Evolutionary conservation across 2,329 filamentous ascomycete genomes (phyloP).

Genomic region (Massarina eburnea): DNA sequence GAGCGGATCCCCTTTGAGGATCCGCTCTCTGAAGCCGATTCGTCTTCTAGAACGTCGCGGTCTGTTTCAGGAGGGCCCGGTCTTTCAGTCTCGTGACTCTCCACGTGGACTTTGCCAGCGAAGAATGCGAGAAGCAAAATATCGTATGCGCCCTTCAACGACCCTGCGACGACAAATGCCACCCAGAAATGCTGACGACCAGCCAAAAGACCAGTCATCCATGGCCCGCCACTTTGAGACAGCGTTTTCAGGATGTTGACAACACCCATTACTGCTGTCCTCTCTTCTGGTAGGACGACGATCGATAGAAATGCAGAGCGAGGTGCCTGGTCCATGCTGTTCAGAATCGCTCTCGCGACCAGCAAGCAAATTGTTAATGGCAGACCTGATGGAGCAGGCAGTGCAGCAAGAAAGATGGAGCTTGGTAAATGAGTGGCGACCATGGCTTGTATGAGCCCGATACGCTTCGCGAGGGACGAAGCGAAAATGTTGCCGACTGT

Average conservation of each 20-base stretch:
- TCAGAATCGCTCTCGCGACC: constrained; percentile 32
- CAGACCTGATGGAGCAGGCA: constrained; percentile 28
- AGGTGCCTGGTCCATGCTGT: constrained; percentile 44
- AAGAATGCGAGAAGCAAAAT: constrained; percentile 39
- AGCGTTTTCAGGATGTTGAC: constrained; percentile 43
- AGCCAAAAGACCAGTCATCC: constrained; percentile 40
- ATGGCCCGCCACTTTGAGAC: constrained; percentile 37
- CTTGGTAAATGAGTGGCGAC: constrained; percentile 41
- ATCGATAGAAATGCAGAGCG: constrained; percentile 38
- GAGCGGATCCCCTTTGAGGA: constrained; percentile 6
- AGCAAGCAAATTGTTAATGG: constrained; percentile 34
- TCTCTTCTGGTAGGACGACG: constrained; percentile 38
- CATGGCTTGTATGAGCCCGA: constrained; percentile 54
- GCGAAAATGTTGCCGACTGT: constrained; percentile 36
- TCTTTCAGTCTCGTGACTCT: not conserved
- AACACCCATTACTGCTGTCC: constrained; percentile 44
- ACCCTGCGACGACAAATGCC: constrained; percentile 42
- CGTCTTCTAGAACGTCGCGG: constrained; percentile 5
- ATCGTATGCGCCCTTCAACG: constrained; percentile 40
- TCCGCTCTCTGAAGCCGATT: constrained; percentile 3
- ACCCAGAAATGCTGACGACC: constrained; percentile 39
- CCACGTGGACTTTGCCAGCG: constrained; percentile 24
- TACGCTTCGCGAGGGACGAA: constrained; percentile 61
- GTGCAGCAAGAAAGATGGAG: constrained; percentile 37
- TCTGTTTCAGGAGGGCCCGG: constrained; percentile 2